Conservation (phyloP, 2,329 filamentous ascomycete species). For the Talaromyces sp. region DNA sequence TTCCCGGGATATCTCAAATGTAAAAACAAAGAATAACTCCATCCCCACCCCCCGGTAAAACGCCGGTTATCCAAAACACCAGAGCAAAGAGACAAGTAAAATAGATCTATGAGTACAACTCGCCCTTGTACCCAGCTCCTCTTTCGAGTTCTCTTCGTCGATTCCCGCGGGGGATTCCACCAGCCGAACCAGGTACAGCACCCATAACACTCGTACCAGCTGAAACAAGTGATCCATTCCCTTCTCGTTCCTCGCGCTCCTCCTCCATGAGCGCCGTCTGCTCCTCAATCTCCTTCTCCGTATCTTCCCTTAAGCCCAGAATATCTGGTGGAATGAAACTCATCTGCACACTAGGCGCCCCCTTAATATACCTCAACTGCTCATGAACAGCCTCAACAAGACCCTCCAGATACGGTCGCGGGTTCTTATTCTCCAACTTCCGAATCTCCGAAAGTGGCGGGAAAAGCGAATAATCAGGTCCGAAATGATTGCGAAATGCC, state of each 20-base stretch:
- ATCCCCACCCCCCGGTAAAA: conserved; percentile 5
- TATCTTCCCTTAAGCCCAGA: conserved; percentile 55
- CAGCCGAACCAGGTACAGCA: conserved; percentile 21
- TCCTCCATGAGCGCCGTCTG: conserved; percentile 43
- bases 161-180: conserved; percentile 23
- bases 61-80: conserved; percentile 3
- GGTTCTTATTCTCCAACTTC: conserved; percentile 75
- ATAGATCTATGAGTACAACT: conserved; percentile 38
- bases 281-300: conserved; percentile 51
- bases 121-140: conserved; percentile 37
- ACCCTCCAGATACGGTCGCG: conserved; percentile 71
- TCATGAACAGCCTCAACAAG: conserved; percentile 79
- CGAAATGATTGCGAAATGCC: conserved; percentile 86
- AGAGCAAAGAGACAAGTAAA: not conserved
- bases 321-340: conserved; percentile 78
- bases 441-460: conserved; percentile 76
- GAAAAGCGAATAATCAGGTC: conserved; percentile 83
- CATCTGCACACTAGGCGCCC: conserved; percentile 85
- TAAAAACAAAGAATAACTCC: conserved; percentile 8
- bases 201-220: conserved; percentile 9
- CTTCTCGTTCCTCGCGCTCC: conserved; percentile 43
- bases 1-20: conserved; percentile 24
- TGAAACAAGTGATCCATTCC: conserved; percentile 24
- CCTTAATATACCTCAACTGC: conserved; percentile 81
- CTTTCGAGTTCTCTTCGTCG: conserved; percentile 41